These are phyloP conservation scores for Geotrichum phurueaensis DNA, from an alignment of 1,139 yeast genomes.

Conservation along the genomic window DNA sequence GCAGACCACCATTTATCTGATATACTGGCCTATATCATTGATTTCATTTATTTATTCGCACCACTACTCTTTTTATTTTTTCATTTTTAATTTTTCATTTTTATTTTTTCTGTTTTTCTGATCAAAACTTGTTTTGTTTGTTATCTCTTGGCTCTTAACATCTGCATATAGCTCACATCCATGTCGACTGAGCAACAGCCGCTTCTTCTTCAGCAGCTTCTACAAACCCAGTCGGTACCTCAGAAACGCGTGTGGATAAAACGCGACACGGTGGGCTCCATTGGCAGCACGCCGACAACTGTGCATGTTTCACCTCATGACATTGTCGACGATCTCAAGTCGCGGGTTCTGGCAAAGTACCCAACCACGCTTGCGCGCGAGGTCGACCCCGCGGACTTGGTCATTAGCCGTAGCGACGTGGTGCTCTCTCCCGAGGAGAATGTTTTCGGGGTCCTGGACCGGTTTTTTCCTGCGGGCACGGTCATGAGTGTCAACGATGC, in stretches of 20 bases:
- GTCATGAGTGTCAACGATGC: constrained; percentile 62
- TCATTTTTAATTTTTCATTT: neutral
- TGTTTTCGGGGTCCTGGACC: constrained; percentile 56
- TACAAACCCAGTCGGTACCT: neutral
- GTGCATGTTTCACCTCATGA: constrained; percentile 49
- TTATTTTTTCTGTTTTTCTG: neutral
- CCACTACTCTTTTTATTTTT: neutral
- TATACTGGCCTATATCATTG: neutral
- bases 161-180: neutral
- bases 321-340: constrained; percentile 63
- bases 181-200: neutral
- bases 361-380: constrained; percentile 60
- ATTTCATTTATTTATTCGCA: neutral
- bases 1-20: neutral
- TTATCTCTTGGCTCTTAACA: neutral
- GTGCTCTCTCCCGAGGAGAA: constrained; percentile 56
- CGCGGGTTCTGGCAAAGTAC: constrained; percentile 52
- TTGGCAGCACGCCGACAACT: constrained; percentile 50
- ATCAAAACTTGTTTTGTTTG: neutral
- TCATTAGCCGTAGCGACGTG: no score
- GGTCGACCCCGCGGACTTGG: constrained; percentile 62
- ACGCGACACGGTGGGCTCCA: constrained; percentile 30
- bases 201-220: neutral
- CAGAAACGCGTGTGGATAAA: constrained; percentile 57
- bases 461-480: constrained; percentile 53